phyloP scores from a whole-genome alignment of 768 basidiomycete species.

The Trametopsis cervina region DNA sequence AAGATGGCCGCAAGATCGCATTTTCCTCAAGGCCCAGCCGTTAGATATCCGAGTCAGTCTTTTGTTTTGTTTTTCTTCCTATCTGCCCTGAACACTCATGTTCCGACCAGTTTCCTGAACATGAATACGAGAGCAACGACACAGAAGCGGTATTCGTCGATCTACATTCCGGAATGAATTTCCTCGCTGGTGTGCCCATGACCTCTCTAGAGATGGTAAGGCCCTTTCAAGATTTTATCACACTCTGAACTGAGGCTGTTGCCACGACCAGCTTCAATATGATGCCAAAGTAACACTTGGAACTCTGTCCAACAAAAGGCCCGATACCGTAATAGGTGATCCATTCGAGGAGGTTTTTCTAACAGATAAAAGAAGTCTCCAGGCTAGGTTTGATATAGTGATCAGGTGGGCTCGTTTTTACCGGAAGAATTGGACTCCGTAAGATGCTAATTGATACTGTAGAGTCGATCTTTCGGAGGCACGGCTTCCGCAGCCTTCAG shows the following conservation, averaged over 20 bases:
- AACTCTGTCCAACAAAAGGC: constrained; percentile 42
- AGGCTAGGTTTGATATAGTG: constrained; percentile 67
- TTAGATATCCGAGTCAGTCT: constrained; percentile 47
- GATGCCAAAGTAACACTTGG: constrained; percentile 75
- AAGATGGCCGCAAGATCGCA: constrained; percentile 48
- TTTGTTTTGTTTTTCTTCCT: background rate
- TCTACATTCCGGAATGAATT: constrained; percentile 66
- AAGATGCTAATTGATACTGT: constrained; percentile 1
- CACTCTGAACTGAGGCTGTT: background rate
- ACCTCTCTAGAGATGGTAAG: constrained; percentile 75
- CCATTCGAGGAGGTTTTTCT: constrained; percentile 70
- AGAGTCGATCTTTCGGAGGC: constrained; percentile 54
- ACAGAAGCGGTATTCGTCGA: constrained; percentile 74
- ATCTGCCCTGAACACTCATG: constrained; percentile 3
- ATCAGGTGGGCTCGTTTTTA: constrained; percentile 49
- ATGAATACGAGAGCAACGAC: constrained; percentile 46
- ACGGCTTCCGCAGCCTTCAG: constrained; percentile 35
- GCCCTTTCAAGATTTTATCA: background rate
- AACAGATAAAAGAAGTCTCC: constrained; percentile 56
- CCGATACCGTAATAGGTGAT: constrained; percentile 35
- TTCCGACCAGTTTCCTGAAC: constrained; percentile 43
- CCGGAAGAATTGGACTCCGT: background rate
- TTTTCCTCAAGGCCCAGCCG: constrained; percentile 53
- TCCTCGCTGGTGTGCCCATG: constrained; percentile 67
- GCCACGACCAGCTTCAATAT: constrained; percentile 64